Conservation (phyloP, 164 flowering plant genomes). For the Saururus chinensis region DNA sequence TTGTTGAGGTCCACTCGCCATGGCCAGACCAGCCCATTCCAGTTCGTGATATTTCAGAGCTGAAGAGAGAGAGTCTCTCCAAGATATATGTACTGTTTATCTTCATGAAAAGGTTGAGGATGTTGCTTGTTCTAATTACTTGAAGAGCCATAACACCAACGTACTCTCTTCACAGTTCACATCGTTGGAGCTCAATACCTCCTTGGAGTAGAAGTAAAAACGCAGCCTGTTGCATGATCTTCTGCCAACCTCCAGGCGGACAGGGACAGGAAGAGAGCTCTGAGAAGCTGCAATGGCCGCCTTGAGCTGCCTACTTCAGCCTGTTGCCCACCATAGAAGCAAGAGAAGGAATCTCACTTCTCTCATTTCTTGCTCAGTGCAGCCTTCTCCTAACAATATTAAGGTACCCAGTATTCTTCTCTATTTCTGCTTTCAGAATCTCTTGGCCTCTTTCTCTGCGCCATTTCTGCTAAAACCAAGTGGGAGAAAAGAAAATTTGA, state of each 20-base stretch:
- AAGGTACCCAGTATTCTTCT: conserved; percentile 26
- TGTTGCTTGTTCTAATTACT: too few species aligned
- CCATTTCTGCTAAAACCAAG: neutral
- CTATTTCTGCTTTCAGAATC: neutral
- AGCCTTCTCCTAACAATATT: conserved; percentile 52
- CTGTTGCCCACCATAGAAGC: conserved; percentile 8
- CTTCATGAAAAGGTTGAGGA: too few species aligned
- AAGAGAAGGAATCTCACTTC: conserved; percentile 14
- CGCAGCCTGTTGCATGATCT: neutral
- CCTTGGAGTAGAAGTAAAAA: too few species aligned
- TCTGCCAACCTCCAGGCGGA: neutral
- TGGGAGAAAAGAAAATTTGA: conserved; percentile 1
- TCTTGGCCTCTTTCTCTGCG: neutral
- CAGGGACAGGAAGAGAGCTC: neutral
- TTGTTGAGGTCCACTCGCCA: too few species aligned
- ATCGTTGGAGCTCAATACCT: too few species aligned
- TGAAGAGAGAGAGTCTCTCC: too few species aligned
- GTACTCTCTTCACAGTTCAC: too few species aligned
- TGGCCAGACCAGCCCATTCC: too few species aligned
- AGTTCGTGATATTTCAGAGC: too few species aligned
- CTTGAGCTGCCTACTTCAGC: conserved; percentile 36
- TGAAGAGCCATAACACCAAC: too few species aligned
- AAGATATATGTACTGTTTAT: too few species aligned
- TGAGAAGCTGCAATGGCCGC: conserved; percentile 35
- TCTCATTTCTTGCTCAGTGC: conserved; percentile 45